These are phyloP conservation scores for Nicotiana rustica DNA, from an alignment of 305 asterid genomes.

Conservation along the genomic window DNA sequence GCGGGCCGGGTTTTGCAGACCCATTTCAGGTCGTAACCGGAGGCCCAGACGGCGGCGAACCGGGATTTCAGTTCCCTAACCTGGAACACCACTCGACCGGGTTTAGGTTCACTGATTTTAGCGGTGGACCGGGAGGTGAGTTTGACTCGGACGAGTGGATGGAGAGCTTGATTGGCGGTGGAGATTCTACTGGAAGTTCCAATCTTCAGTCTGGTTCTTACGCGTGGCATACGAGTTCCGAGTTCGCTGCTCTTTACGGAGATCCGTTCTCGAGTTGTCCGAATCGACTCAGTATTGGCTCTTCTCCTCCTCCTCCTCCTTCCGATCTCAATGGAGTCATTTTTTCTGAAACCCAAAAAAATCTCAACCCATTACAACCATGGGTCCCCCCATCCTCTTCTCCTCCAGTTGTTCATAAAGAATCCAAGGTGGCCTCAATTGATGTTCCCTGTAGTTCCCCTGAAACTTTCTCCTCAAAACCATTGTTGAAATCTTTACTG, in stretches of 20 bases:
- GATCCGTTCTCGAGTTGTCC: constrained; percentile 69
- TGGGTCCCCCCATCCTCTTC: constrained; percentile 54
- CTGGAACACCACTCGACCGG: constrained; percentile 59
- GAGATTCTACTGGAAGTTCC: constrained; percentile 74
- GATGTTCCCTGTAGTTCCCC: constrained; percentile 53
- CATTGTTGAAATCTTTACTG: constrained; percentile 60
- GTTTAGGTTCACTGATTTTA: constrained; percentile 51
- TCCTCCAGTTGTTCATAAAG: constrained; percentile 44
- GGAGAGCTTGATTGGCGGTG: constrained; percentile 89
- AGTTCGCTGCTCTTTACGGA: constrained; percentile 53
- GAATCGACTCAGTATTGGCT: constrained; percentile 67
- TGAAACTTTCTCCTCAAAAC: constrained; percentile 52
- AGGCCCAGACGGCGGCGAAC: constrained; percentile 57
- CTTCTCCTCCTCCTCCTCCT: constrained; percentile 43
- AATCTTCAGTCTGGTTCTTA: constrained; percentile 62
- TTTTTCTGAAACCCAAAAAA: constrained; percentile 54
- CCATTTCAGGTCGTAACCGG: constrained; percentile 66
- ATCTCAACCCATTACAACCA: constrained; percentile 39
- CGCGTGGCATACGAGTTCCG: constrained; percentile 66
- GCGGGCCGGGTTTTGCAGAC: constrained; percentile 61
- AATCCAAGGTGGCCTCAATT: constrained; percentile 29
- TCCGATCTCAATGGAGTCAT: constrained; percentile 76
- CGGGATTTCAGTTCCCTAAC: constrained; percentile 70
- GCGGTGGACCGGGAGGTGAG: constrained; percentile 60
- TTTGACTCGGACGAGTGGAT: constrained; percentile 99